Conservation (phyloP, 2,329 filamentous ascomycete genomes). For the Ophiostoma sp. region DNA sequence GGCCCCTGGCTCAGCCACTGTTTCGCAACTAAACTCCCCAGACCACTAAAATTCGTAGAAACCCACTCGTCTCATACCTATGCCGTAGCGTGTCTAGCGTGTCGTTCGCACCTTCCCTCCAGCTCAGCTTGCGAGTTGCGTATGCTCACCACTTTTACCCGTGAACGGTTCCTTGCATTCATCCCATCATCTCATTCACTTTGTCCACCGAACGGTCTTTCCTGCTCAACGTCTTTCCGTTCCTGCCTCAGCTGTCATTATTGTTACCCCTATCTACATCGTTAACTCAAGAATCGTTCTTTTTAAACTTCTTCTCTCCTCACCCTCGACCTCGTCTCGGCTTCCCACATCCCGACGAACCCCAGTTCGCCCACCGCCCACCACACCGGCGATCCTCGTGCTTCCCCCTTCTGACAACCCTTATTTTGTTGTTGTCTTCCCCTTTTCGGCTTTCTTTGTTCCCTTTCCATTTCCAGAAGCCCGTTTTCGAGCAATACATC, state of each 20-base stretch:
- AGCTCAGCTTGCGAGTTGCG: not conserved
- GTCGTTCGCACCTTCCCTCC: not conserved
- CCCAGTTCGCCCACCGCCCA: not conserved
- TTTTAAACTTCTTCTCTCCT: not conserved
- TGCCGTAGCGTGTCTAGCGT: not conserved
- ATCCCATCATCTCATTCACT: not conserved
- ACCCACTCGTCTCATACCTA: not conserved
- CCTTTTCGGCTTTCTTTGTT: not conserved
- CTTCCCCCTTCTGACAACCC: not conserved
- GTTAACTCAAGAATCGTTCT: not conserved
- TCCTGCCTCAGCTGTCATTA: not conserved
- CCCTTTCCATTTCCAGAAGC: not conserved
- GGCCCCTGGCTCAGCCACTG: not conserved
- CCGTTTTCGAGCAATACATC: not conserved
- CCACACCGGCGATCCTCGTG: slow-evolving; percentile 2
- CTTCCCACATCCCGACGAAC: not conserved
- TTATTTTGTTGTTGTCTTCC: not conserved
- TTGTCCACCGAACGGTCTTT: not conserved
- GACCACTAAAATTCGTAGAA: not conserved
- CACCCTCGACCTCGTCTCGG: not conserved
- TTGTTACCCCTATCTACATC: not conserved
- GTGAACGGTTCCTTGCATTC: slow-evolving; percentile 4
- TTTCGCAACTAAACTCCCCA: not conserved
- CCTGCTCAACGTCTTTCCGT: not conserved
- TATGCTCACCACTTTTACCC: slow-evolving; percentile 13